Evolutionary conservation across 202 grass and related monocot species (phyloP).

Genomic region (Musa balbisiana): DNA sequence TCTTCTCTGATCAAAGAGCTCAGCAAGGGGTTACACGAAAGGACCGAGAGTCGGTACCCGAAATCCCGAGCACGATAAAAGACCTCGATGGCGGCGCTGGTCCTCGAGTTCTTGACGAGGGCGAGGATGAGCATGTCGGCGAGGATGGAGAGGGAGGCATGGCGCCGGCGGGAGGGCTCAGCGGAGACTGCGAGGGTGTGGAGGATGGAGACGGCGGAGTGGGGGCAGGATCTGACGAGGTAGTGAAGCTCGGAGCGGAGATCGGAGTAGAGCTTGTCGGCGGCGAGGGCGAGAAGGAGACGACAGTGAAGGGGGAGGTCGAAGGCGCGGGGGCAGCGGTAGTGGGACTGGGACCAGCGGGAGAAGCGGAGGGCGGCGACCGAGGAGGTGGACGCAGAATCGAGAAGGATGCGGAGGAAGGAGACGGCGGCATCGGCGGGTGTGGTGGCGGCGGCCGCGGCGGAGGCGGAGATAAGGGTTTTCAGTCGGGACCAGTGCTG

Average conservation of each 20-base stretch:
- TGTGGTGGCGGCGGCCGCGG: not conserved
- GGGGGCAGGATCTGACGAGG: conserved; percentile 5
- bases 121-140: conserved; percentile 55
- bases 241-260: conserved; percentile 20
- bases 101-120: conserved; percentile 31
- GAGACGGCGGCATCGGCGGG: conserved; percentile 19
- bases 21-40: conserved; percentile 61
- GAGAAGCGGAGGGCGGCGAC: conserved; percentile 33
- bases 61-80: conserved; percentile 44
- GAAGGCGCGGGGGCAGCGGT: conserved; percentile 29
- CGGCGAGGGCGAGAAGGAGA: conserved; percentile 29
- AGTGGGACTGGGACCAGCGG: conserved; percentile 28
- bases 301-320: conserved; percentile 28
- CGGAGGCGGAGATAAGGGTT: conserved; percentile 23
- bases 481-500: conserved; percentile 31
- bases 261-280: conserved; percentile 11
- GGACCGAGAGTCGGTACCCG: conserved; percentile 40
- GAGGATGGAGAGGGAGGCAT: conserved; percentile 40
- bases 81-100: conserved; percentile 39
- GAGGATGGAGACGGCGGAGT: conserved; percentile 15
- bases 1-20: conserved; percentile 39
- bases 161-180: conserved; percentile 1
- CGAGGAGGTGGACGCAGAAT: conserved; percentile 29
- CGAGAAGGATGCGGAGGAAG: conserved; percentile 49
- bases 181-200: conserved; percentile 3